Percentiles rank a stretch among this genome's conserved stretches.
phyloP scores from a whole-genome alignment of 306 rosid genomes.

The Begonia peltatifolia region DNA sequence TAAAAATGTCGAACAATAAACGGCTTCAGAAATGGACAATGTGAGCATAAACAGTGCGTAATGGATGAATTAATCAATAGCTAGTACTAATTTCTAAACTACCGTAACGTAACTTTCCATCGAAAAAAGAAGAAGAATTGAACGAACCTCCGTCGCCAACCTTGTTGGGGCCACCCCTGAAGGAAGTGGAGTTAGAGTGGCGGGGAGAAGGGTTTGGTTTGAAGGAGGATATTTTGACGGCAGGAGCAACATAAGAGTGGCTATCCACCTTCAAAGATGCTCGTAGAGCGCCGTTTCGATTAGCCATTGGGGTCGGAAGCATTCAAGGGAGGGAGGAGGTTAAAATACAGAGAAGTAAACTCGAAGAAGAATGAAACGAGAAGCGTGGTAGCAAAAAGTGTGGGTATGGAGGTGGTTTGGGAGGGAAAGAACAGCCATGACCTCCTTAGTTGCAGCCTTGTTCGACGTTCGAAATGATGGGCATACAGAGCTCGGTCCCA shows the following conservation, averaged over 20 bases:
- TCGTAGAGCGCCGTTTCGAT: slow-evolving; percentile 19
- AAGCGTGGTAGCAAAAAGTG: not conserved
- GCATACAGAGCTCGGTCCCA: not conserved
- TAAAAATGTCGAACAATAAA: slow-evolving; percentile 3
- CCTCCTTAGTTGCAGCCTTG: not conserved
- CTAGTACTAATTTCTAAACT: not conserved
- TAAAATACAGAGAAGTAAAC: not conserved
- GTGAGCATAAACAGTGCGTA: no score
- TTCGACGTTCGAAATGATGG: not conserved
- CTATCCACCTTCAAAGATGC: slow-evolving; percentile 31
- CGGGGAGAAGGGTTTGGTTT: slow-evolving; percentile 25
- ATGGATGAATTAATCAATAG: no score
- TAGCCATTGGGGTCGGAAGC: slow-evolving; percentile 9
- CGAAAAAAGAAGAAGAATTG: not conserved
- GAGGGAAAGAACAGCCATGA: slow-evolving; percentile 3
- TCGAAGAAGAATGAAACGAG: slow-evolving; percentile 4
- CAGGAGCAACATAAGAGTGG: slow-evolving; percentile 10
- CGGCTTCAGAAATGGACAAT: not conserved
- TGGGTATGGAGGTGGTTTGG: not conserved
- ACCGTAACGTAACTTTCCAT: not conserved
- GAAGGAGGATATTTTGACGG: slow-evolving; percentile 25
- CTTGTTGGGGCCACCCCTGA: slow-evolving; percentile 12
- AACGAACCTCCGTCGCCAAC: slow-evolving; percentile 28
- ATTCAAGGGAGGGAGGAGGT: not conserved
- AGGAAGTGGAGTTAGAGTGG: slow-evolving; percentile 22